These are phyloP conservation scores for Nannochloris sp. DNA, from an alignment of 139 green algal species.

Conservation along the genomic window DNA sequence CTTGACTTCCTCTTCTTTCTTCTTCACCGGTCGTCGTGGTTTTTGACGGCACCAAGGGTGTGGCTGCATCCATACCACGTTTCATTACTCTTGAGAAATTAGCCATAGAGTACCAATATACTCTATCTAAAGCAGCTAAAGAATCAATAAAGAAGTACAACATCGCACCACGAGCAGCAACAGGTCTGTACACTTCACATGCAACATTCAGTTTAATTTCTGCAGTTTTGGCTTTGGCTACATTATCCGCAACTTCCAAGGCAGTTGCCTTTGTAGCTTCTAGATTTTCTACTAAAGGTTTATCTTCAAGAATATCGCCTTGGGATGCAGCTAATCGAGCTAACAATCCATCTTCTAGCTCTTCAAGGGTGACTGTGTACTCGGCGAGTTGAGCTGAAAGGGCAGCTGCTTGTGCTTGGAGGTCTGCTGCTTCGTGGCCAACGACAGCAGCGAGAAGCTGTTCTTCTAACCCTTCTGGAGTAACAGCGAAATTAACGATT, in stretches of 20 bases:
- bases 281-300: constrained; percentile 82
- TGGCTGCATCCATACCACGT: constrained; percentile 73
- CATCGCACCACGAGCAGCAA: constrained; percentile 70
- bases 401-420: constrained; percentile 53
- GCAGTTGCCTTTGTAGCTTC: constrained; percentile 87
- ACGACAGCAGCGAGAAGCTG: constrained; percentile 84
- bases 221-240: constrained; percentile 57
- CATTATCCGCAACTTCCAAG: constrained; percentile 75
- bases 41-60: constrained; percentile 14
- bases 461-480: constrained; percentile 82
- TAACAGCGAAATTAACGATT: constrained; percentile 88
- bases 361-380: constrained; percentile 79
- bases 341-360: constrained; percentile 86
- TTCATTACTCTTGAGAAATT: constrained; percentile 78
- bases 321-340: constrained; percentile 21
- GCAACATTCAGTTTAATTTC: constrained; percentile 69
- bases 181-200: constrained; percentile 63
- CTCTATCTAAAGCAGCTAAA: constrained; percentile 72
- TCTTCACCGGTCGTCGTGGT: constrained; percentile 7
- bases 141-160: constrained; percentile 90
- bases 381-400: constrained; percentile 68
- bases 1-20: constrained; percentile 15
- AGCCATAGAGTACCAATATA: constrained; percentile 93
- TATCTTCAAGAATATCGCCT: constrained; percentile 91
- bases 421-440: constrained; percentile 75